These are phyloP conservation scores for Phytophthora brassicae DNA, from an alignment of 352 stramenopile genomes.

Conservation along the genomic window DNA sequence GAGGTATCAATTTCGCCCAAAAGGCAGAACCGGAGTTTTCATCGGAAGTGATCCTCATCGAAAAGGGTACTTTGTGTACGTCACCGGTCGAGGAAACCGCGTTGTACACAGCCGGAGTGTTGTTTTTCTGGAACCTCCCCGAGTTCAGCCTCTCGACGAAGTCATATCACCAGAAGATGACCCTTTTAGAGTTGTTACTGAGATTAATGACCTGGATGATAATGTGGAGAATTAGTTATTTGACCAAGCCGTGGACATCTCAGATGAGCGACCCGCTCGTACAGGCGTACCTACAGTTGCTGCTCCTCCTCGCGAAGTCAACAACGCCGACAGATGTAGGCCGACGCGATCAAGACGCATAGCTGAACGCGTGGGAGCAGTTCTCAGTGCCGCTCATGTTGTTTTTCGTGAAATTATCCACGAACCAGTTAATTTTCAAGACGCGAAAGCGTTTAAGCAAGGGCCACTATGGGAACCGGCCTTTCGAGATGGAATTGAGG, in stretches of 20 bases:
- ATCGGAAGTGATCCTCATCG: conserved; percentile 12
- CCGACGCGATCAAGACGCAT: conserved; percentile 3
- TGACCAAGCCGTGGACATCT: too few species aligned
- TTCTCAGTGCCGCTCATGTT: background rate
- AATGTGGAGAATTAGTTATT: too few species aligned
- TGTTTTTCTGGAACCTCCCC: conserved; percentile 11
- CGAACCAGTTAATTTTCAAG: background rate
- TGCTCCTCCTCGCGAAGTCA: too few species aligned
- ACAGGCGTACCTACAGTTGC: too few species aligned
- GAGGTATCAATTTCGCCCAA: background rate
- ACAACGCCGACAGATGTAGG: too few species aligned
- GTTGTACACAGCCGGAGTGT: conserved; percentile 13
- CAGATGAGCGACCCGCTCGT: too few species aligned
- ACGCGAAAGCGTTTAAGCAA: background rate
- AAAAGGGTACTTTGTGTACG: conserved; percentile 17
- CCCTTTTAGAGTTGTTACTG: too few species aligned
- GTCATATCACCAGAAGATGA: too few species aligned
- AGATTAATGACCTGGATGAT: too few species aligned
- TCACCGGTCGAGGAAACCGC: background rate
- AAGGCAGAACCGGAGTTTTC: conserved; percentile 2
- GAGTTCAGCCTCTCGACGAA: too few species aligned
- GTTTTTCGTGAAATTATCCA: background rate
- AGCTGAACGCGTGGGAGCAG: background rate
- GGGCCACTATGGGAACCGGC: conserved; percentile 1
- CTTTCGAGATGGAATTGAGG: background rate